phyloP scores from a whole-genome alignment of 176 grass and related monocot genomes.

The Carex kokanica region DNA sequence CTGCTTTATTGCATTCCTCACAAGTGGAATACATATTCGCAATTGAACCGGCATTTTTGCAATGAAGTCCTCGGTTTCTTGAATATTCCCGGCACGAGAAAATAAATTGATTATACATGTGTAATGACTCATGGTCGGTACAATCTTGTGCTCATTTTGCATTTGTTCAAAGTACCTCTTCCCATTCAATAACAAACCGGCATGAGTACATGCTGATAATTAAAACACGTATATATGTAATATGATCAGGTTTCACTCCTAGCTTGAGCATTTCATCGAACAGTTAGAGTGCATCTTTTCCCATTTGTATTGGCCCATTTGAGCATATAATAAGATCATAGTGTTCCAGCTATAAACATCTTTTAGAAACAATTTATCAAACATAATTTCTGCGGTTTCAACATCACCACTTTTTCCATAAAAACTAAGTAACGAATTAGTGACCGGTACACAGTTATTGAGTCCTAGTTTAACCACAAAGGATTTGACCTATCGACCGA shows the following conservation, averaged over 20 bases:
- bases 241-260: slow-evolving; percentile 58
- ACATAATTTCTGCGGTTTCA: slow-evolving; percentile 42
- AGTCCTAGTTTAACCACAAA: slow-evolving; percentile 51
- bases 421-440: slow-evolving; percentile 69
- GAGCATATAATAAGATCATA: too few species aligned
- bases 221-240: slow-evolving; percentile 44
- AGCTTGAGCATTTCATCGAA: slow-evolving; percentile 74
- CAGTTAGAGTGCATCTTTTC: slow-evolving; percentile 50
- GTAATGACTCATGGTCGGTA: slow-evolving; percentile 49
- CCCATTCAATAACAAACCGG: slow-evolving; percentile 55
- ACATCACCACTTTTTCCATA: slow-evolving; percentile 59
- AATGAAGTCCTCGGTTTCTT: too few species aligned
- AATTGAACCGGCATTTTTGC: slow-evolving; percentile 40
- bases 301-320: slow-evolving; percentile 61
- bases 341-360: slow-evolving; percentile 46
- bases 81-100: slow-evolving; percentile 38
- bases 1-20: slow-evolving; percentile 70
- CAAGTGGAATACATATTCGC: slow-evolving; percentile 93
- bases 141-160: too few species aligned
- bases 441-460: slow-evolving; percentile 46
- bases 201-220: slow-evolving; percentile 54
- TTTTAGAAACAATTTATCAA: slow-evolving; percentile 46
- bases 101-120: slow-evolving; percentile 87
- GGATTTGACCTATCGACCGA: slow-evolving; percentile 40
- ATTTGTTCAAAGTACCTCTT: slow-evolving; percentile 65